Evolutionary conservation across 2,329 filamentous ascomycete genomes (phyloP), one percentile per base, ranked within the genome.

Genomic region (Colletotrichum neosansevieriae): DNA sequence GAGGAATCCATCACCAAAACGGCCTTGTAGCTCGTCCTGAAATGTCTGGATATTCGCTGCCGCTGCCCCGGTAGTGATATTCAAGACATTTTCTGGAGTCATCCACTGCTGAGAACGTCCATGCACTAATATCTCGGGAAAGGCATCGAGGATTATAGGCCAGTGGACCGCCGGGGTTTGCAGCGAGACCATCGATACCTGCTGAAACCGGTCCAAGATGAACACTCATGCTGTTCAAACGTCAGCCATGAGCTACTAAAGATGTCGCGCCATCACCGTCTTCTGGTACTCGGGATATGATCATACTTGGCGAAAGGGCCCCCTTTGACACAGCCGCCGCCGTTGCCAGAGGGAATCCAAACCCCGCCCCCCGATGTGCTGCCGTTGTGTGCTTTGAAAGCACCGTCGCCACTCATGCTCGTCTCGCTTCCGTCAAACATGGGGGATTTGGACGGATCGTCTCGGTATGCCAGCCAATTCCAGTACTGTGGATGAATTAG

Each of bases 261-360:
- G 24, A 24, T 24, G 76, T 74, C 6, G 88, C 75, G 71, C 85
- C 88, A 24, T 78, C 78, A 38, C 79, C 78, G 5, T 78, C 80
- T 74, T 74, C 3, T 9, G 4, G 21, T 36, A 2, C 4, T 7
- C 10, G 4, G 4, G 13, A 13, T 1, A 32, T 6, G 17, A 2
- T 5, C 65, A 53, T 62, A 70, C 69, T 70, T 63, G 34, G 58
- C 56, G 44, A 80, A 79, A 0, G 78, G 78, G 7, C 79, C 77
- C 47, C 72, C 71, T 13, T 67, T 73, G 17, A 81, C 75, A 53
- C 78, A 70, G 1, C 79, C 78, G 45, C 79, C 77, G 9, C 78
- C 80, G 4, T 74, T 73, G 2, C 79, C 80, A 3, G 76, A 69
- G 13, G 79, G 76, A 0, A 82, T 79, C 81, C 3, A 76, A 69